Percentiles rank a stretch among this genome's conserved stretches.
phyloP scores from a whole-genome alignment of 352 stramenopile genomes.

The Phytophthora capsici region DNA sequence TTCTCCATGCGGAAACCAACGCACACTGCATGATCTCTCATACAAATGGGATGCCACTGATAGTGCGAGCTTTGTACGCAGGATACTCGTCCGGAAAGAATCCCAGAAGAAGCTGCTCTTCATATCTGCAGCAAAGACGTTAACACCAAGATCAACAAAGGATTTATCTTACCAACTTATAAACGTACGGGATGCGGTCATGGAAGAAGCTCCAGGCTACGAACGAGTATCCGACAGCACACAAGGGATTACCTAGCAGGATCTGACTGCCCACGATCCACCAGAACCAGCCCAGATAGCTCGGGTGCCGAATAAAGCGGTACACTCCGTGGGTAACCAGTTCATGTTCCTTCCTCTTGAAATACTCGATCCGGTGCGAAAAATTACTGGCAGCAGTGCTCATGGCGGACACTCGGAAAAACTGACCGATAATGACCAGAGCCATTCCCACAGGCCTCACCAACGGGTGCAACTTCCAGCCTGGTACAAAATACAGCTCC shows the following conservation, averaged over 20 bases:
- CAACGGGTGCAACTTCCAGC: conserved; percentile 67
- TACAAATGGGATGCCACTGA: conserved; percentile 95
- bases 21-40: conserved; percentile 19
- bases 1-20: too few relatives aligned
- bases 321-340: conserved; percentile 95
- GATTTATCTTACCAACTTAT: too few relatives aligned
- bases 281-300: conserved; percentile 97
- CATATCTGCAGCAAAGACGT: conserved; percentile 62
- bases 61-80: conserved; percentile 86
- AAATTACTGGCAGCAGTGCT: conserved; percentile 94
- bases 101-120: conserved; percentile 91
- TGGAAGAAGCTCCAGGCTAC: conserved; percentile 96
- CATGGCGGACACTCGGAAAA: conserved; percentile 92
- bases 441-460: conserved; percentile 69
- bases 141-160: too few relatives aligned
- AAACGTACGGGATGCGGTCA: conserved; percentile 91
- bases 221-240: conserved; percentile 82
- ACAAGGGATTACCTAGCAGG: conserved; percentile 92
- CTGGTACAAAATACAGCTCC: conserved; percentile 81
- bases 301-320: conserved; percentile 93
- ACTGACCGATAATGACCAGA: conserved; percentile 87
- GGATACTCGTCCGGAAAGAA: conserved; percentile 95
- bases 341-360: conserved; percentile 93
- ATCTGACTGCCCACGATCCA: conserved; percentile 97
- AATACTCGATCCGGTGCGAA: conserved; percentile 95